Conservation (phyloP, 129 eudicot species). For the Flaveria robusta region DNA sequence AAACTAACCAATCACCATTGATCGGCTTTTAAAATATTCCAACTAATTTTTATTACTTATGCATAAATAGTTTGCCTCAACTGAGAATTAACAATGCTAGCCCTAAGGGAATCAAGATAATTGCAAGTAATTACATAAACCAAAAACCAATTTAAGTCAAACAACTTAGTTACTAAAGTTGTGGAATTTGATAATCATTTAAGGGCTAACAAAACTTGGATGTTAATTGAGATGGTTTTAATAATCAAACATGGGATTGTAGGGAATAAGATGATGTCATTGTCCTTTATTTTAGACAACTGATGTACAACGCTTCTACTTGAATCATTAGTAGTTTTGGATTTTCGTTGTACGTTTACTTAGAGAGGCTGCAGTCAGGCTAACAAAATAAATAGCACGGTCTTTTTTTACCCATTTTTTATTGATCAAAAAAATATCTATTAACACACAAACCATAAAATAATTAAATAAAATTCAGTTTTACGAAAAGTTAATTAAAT, state of each 20-base stretch:
- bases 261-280: background rate
- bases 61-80: background rate
- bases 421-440: too few relatives aligned
- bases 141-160: background rate
- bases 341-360: background rate
- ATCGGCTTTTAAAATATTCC: too few relatives aligned
- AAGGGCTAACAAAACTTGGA: background rate
- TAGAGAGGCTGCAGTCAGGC: background rate
- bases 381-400: too few relatives aligned
- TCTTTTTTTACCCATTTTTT: too few relatives aligned
- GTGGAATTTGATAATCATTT: background rate
- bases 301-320: background rate
- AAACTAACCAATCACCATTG: too few relatives aligned
- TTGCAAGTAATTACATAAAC: background rate
- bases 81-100: background rate
- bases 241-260: background rate
- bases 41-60: background rate
- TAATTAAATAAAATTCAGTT: background rate
- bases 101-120: constrained; percentile 1
- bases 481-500: background rate
- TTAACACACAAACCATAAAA: background rate
- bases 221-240: background rate
- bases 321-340: background rate
- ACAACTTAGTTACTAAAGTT: too few relatives aligned
- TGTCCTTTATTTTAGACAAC: background rate